Conservation (phyloP, 2,329 filamentous ascomycete species). For the Penicillium brevicompactum region DNA sequence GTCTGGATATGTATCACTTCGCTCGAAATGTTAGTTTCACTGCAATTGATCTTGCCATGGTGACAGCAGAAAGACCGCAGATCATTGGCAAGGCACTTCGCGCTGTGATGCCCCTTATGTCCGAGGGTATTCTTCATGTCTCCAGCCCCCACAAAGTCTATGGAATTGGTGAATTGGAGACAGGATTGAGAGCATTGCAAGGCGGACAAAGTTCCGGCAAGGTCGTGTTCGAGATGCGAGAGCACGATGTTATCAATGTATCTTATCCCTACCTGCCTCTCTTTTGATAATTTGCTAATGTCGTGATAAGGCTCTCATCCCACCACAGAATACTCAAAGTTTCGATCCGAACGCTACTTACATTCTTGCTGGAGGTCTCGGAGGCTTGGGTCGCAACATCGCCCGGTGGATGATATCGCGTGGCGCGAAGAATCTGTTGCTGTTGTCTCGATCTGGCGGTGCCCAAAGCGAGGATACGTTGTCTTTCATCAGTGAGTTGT, state of each 20-base stretch:
- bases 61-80: background rate
- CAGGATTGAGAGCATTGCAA: background rate
- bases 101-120: background rate
- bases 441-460: slow-evolving; percentile 15
- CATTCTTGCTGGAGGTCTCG: slow-evolving; percentile 18
- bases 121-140: background rate
- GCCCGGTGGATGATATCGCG: slow-evolving; percentile 8
- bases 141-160: background rate
- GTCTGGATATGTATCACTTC: background rate
- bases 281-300: background rate
- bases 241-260: background rate
- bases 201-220: background rate
- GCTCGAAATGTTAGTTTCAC: background rate
- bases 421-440: slow-evolving; percentile 12
- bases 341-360: slow-evolving; percentile 9
- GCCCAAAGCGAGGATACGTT: background rate
- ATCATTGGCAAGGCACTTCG: background rate
- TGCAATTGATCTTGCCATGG: background rate
- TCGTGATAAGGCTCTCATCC: background rate
- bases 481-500: slow-evolving; percentile 20
- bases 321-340: background rate
- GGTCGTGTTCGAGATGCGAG: background rate
- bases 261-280: no score
- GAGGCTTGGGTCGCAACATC: slow-evolving; percentile 16
- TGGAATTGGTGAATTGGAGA: background rate